Evolutionary conservation across 192 early-diverging fungal genomes (phyloP).

Genomic region (Coemansia sp.): DNA sequence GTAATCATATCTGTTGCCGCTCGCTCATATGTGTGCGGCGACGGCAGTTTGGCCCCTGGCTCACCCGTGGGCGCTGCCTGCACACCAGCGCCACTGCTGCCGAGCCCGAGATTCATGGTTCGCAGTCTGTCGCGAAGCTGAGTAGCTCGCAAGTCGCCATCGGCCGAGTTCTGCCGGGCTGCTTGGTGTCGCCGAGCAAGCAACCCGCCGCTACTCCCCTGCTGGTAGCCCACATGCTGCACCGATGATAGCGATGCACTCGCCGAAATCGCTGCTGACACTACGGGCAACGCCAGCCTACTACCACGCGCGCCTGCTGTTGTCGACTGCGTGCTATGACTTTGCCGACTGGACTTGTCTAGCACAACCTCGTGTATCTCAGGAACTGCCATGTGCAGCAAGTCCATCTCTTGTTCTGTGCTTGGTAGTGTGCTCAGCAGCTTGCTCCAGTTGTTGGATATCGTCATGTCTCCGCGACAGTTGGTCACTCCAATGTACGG

Average conservation of each 20-base stretch:
- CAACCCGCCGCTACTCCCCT: conserved; percentile 3
- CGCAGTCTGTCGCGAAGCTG: conserved; percentile 16
- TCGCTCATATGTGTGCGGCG: conserved; percentile 10
- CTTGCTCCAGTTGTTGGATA: conserved; percentile 47
- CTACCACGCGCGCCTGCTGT: conserved; percentile 2
- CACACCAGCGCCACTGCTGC: conserved; percentile 1
- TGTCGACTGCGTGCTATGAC: conserved; percentile 12
- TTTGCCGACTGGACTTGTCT: conserved; percentile 12
- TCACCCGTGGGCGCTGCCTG: neutral
- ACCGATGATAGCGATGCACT: conserved; percentile 13
- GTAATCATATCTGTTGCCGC: conserved; percentile 1
- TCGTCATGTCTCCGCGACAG: conserved; percentile 39
- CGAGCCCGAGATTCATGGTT: conserved; percentile 16
- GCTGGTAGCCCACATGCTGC: conserved; percentile 7
- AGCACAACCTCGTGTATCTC: conserved; percentile 36
- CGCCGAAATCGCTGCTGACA: conserved; percentile 13
- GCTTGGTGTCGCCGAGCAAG: conserved; percentile 16
- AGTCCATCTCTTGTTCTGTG: conserved; percentile 22
- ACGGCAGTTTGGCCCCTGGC: conserved; percentile 3
- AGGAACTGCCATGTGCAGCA: conserved; percentile 27
- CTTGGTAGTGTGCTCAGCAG: conserved; percentile 22
- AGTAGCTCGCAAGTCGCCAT: conserved; percentile 10
- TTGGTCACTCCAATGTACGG: conserved; percentile 22
- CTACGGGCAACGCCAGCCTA: conserved; percentile 1
- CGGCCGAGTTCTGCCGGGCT: conserved; percentile 3